Evolutionary conservation across 2,329 filamentous ascomycete species (phyloP), one percentile per base, ranked within the genome.

Genomic region (Trichothecium roseum): DNA sequence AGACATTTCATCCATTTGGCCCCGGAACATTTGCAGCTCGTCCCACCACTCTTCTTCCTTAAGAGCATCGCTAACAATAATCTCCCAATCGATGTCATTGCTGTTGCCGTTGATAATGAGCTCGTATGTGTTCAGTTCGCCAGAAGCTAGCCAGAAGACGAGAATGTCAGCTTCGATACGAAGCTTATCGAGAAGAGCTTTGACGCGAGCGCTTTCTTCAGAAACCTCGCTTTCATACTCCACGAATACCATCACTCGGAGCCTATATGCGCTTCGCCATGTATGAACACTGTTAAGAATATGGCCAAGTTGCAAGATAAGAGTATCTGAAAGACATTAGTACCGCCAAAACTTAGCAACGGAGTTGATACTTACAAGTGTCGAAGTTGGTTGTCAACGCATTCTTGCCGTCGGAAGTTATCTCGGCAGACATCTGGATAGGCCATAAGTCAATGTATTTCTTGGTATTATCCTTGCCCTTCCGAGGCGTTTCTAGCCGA

Each of bases 391-490:
- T 91, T 1, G 86, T 93, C 37, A 89, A 56, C 5, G 91, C 68
- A 42, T 69, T 78, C 50, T 76, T 73, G 1, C 69, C 70, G 43
- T 81, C 77, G 1, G 80, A 66, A 1, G 76, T 73, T 24, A 91
- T 73, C 47, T 89, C 84, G 1, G 85, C 85, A 5, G 85, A 89
- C 84, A 94, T 94, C 45, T 94, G 87, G 36, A 94, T 91, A 0
- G 86, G 86, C 86, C 86, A 94, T 4, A 94, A 62, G 49, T 94
- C 86, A 41, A 94, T 84, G 49, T 81, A 89, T 48, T 78, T 84
- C 51, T 89, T 89, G 4, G 63, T 64, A 36, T 79, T 74, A 14
- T 54, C 50, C 4, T 68, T 69, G 28, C 75, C 65, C 1, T 66
- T 55, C 15, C 72, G 66, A 1, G 86, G 86, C 1, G 85, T 72